phyloP scores from a whole-genome alignment of 1,284 basidiomycete species.

The Neonothopanus nambi region DNA sequence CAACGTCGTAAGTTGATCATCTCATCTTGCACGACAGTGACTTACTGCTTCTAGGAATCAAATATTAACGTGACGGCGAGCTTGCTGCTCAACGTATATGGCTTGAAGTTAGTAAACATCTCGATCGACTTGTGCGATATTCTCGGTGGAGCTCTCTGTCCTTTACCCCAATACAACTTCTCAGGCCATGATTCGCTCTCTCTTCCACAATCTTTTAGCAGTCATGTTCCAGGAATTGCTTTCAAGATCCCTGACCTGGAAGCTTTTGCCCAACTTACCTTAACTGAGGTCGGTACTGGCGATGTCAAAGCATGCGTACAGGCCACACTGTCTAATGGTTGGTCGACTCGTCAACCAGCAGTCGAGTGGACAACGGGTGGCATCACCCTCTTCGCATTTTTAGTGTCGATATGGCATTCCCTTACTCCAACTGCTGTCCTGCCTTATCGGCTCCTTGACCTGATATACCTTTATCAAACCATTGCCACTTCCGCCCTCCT shows the following conservation, averaged over 20 bases:
- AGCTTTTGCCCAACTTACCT: constrained; percentile 81
- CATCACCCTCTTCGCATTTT: constrained; percentile 67
- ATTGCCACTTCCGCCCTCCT: constrained; percentile 79
- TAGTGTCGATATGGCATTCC: constrained; percentile 72
- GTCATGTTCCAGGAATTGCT: constrained; percentile 75
- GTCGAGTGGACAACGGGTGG: constrained; percentile 81
- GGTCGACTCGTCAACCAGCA: constrained; percentile 72
- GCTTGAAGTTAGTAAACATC: constrained; percentile 73
- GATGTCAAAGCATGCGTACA: constrained; percentile 86
- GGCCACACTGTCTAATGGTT: constrained; percentile 89
- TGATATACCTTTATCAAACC: constrained; percentile 81
- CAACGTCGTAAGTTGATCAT: constrained; percentile 57
- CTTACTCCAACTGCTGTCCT: constrained; percentile 46
- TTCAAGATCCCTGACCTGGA: constrained; percentile 92
- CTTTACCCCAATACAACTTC: constrained; percentile 85
- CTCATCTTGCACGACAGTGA: constrained; percentile 10
- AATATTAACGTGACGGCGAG: constrained; percentile 81
- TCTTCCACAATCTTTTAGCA: constrained; percentile 61
- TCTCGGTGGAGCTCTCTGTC: constrained; percentile 80
- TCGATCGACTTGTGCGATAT: constrained; percentile 79
- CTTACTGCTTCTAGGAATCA: constrained; percentile 48
- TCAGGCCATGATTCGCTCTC: constrained; percentile 77
- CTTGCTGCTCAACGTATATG: constrained; percentile 81
- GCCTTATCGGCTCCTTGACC: constrained; percentile 74
- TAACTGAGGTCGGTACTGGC: constrained; percentile 69